Conservation (phyloP, 805 yeast genomes). For the Starmerella kuoi region DNA sequence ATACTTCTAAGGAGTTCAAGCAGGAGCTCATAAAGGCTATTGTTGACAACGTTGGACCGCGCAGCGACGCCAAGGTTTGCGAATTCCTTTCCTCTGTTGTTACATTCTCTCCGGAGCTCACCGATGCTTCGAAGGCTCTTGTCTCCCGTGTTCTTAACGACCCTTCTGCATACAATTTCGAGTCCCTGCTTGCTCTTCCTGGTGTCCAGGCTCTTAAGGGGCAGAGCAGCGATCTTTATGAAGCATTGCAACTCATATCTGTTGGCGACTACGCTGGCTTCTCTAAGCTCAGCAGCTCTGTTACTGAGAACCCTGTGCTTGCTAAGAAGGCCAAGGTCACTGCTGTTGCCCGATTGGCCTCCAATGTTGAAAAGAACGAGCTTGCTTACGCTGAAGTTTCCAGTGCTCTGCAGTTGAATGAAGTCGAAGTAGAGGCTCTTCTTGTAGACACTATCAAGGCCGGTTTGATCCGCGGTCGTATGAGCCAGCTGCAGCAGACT, state of each 20-base stretch:
- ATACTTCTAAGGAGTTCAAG: slow-evolving; percentile 21
- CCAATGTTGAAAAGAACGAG: slow-evolving; percentile 9
- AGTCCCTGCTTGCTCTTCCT: slow-evolving; percentile 24
- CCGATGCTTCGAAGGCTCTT: slow-evolving; percentile 21
- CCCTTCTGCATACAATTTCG: slow-evolving; percentile 24
- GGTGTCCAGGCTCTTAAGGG: slow-evolving; percentile 24
- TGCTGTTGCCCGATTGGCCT: slow-evolving; percentile 25
- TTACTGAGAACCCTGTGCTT: slow-evolving; percentile 10
- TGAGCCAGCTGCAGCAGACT: slow-evolving; percentile 31
- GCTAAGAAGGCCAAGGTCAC: slow-evolving; percentile 25
- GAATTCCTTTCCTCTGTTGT: slow-evolving; percentile 22
- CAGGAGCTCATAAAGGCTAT: slow-evolving; percentile 24
- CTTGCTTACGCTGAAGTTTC: slow-evolving; percentile 29
- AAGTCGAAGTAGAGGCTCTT: slow-evolving; percentile 30
- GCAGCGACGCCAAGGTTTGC: slow-evolving; percentile 10
- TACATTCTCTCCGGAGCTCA: slow-evolving; percentile 7
- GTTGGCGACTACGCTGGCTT: slow-evolving; percentile 26
- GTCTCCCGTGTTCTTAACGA: slow-evolving; percentile 22
- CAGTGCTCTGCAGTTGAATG: slow-evolving; percentile 25
- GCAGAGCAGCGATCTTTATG: slow-evolving; percentile 21
- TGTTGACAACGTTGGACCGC: slow-evolving; percentile 16
- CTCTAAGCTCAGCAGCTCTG: slow-evolving; percentile 5
- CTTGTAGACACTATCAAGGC: slow-evolving; percentile 34
- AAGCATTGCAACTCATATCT: slow-evolving; percentile 25
- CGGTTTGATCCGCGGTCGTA: slow-evolving; percentile 33